These are phyloP conservation scores for Hypoxylon sp. DNA, from an alignment of 2,329 filamentous ascomycete genomes.

Conservation along the genomic window DNA sequence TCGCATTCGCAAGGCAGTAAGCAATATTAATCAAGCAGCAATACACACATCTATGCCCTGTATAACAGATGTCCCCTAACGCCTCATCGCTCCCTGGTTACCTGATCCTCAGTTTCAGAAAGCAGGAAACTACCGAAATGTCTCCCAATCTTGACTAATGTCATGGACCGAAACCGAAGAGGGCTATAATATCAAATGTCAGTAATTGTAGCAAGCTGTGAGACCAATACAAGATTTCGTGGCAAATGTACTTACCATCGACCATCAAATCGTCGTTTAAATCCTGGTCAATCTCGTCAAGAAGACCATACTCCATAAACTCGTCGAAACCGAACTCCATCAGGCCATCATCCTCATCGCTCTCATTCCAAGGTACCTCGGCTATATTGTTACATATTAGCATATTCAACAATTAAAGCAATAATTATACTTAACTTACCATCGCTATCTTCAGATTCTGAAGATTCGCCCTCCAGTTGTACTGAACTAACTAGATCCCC, in stretches of 20 bases:
- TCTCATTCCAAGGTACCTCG: neutral
- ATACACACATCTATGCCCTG: neutral
- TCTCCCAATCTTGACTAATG: neutral
- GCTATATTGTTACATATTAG: slow-evolving; percentile 1
- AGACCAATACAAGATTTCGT: neutral
- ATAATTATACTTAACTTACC: slow-evolving; percentile 2
- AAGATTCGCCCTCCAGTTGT: neutral
- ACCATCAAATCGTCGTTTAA: slow-evolving; percentile 2
- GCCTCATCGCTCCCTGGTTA: too few species aligned
- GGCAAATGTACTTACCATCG: neutral
- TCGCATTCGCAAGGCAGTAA: neutral
- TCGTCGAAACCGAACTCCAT: slow-evolving; percentile 5
- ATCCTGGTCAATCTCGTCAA: slow-evolving; percentile 3
- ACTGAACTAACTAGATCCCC: slow-evolving; percentile 2
- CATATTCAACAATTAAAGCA: neutral
- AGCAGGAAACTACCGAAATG: neutral
- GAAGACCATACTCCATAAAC: slow-evolving; percentile 5
- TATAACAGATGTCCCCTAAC: neutral
- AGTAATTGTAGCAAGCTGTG: neutral
- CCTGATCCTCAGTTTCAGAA: neutral
- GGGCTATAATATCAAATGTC: neutral
- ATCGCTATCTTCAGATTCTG: neutral
- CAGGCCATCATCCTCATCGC: neutral
- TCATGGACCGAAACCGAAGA: slow-evolving; percentile 2
- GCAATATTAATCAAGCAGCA: neutral